Base-by-base conservation (phyloP, 345 rosid species). In the Murraya paniculata region DNA sequence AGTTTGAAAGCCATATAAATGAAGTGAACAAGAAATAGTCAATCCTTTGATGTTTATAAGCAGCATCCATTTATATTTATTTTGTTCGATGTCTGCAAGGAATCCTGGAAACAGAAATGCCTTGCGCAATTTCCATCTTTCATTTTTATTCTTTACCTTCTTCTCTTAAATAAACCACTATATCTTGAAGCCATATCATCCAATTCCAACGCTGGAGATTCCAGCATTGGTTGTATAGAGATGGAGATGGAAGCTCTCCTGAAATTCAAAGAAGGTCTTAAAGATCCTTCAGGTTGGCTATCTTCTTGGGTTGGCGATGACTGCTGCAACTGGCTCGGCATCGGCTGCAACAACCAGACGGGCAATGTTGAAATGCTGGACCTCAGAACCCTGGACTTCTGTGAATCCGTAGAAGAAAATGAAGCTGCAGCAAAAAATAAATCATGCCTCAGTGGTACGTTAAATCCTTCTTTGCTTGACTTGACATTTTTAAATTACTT, bases 231-330 rank as follows among this genome's bases (percentile, higher is more conserved):
- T 9, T 86, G 87, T 79, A 36, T 45, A 14, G 60, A 50, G 3
- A 79, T 5, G 48, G 87, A 85, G 72, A 79, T 62, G 64, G 61
- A 75, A 72, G 80, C 85, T 35, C 86, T 83, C 2, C 67, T 83
- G 19, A 35, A 64, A n/a, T 80, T 85, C 74, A 79, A 72, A 78
- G 25, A 55, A 24, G 67, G 76, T 36, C 83, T 83, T 18, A 28
- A 38, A 38, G 82, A 80, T 67, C 82, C 74, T 21, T 81, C 21
- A 25, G 81, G 81, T 13, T 8, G 39, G 73, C 81, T 79, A 65
- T 79, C 68, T 45, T 58, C 81, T 55, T 79, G 73, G 77, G 35
- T n/a, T n/a, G 68, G 73, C 25, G 11, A 62, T 3, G 68, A 81
- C 39, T 81, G 83, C 28, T 71, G 80, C 45, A 71, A 64, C 6